These are phyloP conservation scores for Metarhizium rileyi DNA, from an alignment of 2,329 filamentous ascomycete genomes.

Conservation along the genomic window DNA sequence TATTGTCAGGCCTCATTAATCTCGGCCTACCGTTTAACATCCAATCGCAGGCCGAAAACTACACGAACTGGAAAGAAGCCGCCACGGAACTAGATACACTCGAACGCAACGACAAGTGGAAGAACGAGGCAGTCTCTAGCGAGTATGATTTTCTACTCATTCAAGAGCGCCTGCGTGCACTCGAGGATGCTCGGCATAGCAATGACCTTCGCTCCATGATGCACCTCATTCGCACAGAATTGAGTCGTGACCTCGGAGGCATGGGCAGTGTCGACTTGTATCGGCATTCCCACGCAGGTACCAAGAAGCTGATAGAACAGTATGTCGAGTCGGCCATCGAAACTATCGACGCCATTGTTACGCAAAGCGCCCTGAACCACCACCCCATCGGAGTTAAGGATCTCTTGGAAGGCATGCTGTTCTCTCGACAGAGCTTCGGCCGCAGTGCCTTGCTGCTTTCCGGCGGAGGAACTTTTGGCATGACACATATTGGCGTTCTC, in stretches of 20 bases:
- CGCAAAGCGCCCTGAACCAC: constrained; percentile 38
- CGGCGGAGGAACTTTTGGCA: constrained; percentile 81
- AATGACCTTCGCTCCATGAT: constrained; percentile 70
- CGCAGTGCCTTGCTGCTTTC: constrained; percentile 74
- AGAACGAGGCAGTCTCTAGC: constrained; percentile 47
- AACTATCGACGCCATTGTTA: constrained; percentile 63
- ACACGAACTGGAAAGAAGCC: constrained; percentile 64
- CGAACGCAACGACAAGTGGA: constrained; percentile 77
- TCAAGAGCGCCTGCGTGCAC: constrained; percentile 55
- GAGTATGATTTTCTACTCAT: constrained; percentile 67
- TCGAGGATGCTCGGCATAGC: constrained; percentile 63
- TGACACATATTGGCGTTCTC: constrained; percentile 83
- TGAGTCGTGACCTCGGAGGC: constrained; percentile 72
- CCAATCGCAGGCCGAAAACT: constrained; percentile 48
- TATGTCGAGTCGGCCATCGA: constrained; percentile 74
- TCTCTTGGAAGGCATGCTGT: constrained; percentile 58
- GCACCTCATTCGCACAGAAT: constrained; percentile 66
- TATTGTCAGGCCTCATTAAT: background rate
- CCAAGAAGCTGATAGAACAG: constrained; percentile 75
- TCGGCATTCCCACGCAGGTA: constrained; percentile 74
- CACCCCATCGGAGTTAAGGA: constrained; percentile 49
- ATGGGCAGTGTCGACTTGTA: constrained; percentile 82
- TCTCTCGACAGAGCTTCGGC: constrained; percentile 72
- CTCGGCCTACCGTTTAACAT: constrained; percentile 1
- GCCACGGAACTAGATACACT: constrained; percentile 69